Evolutionary conservation across 495 filamentous ascomycete genomes (phyloP).

Genomic region (Neurospora sp.): DNA sequence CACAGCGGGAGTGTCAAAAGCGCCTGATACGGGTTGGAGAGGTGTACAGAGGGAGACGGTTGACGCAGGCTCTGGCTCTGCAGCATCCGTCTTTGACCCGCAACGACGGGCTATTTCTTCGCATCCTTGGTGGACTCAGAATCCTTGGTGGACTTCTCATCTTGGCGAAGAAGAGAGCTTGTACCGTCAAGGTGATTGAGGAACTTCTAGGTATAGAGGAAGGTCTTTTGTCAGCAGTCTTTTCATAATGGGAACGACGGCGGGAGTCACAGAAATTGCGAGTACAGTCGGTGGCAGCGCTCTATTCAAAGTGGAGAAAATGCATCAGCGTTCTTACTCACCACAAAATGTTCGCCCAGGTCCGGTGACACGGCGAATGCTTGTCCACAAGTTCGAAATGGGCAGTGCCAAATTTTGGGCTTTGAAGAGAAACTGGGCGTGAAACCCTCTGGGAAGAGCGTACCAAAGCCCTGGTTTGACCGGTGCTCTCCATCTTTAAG

Average conservation of each 20-base stretch:
- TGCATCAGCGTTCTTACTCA: no score
- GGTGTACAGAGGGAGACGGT: neutral
- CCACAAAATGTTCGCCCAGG: neutral
- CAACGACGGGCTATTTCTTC: neutral
- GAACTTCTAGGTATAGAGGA: no score
- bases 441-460: neutral
- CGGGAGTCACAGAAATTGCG: no score
- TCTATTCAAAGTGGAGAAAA: no score
- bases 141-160: neutral
- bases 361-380: neutral
- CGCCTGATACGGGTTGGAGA: neutral
- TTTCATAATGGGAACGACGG: no score
- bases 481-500: neutral
- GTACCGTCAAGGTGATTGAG: no score
- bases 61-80: neutral
- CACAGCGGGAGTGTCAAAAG: neutral
- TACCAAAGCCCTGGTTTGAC: neutral
- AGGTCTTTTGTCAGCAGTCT: no score
- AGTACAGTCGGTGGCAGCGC: no score
- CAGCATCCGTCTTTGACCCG: neutral
- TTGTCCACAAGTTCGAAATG: neutral
- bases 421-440: neutral
- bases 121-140: neutral
- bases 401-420: neutral
- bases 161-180: no score